Evolutionary conservation across 2,329 filamentous ascomycete species (phyloP).

Genomic region (Fusarium gaditjirri): DNA sequence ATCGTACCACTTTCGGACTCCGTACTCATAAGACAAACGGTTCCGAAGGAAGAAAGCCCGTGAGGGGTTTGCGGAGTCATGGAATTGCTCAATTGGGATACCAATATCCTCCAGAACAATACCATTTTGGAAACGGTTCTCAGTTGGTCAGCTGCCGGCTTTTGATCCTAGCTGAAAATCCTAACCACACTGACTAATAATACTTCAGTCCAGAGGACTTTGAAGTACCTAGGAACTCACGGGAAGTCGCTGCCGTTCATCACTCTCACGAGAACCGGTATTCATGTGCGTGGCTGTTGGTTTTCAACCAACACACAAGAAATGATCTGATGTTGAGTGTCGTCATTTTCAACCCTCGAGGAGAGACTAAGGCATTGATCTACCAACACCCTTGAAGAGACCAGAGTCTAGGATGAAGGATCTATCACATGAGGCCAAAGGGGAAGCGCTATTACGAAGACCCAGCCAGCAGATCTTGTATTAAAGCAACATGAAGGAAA

Average conservation of each 20-base stretch:
- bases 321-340: background rate
- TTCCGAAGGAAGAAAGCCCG: background rate
- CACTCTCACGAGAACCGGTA: background rate
- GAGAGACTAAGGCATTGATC: background rate
- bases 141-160: accelerated
- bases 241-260: background rate
- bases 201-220: background rate
- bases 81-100: background rate
- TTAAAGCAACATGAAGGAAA: background rate
- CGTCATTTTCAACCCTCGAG: background rate
- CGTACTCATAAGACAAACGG: background rate
- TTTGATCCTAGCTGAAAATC: background rate
- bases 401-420: constrained; percentile 4
- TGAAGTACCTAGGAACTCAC: no score
- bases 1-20: background rate
- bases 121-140: background rate
- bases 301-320: background rate
- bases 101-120: background rate
- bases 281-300: background rate
- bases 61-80: background rate
- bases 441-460: background rate
- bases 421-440: background rate
- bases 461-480: accelerated
- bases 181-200: background rate
- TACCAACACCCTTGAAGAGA: background rate